Percentiles rank a stretch among this genome's conserved stretches.
phyloP scores from a whole-genome alignment of 331 rosid genomes.

The Acacia pycnantha region DNA sequence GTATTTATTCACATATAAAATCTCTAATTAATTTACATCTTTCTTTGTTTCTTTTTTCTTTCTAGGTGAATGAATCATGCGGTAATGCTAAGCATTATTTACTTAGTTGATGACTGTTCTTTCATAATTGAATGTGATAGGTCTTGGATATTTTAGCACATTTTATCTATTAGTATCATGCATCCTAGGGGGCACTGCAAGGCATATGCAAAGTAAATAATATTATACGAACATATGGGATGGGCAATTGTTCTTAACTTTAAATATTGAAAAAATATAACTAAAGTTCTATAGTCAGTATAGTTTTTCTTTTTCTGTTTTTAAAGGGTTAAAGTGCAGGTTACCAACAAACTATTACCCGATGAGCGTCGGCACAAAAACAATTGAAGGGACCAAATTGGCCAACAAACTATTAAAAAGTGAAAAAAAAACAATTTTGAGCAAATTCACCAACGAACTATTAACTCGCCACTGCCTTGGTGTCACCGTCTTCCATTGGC shows the following conservation, averaged over 20 bases:
- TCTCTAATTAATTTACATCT: background rate
- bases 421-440: no score
- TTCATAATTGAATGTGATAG: background rate
- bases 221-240: background rate
- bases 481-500: no score
- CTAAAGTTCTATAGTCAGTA: background rate
- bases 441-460: no score
- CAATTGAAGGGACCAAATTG: no score
- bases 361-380: no score
- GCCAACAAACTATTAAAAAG: no score
- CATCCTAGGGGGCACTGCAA: background rate
- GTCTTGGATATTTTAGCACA: background rate
- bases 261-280: background rate
- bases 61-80: constrained; percentile 14
- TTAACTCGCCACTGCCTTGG: no score
- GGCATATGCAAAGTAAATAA: background rate
- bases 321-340: no score
- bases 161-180: background rate
- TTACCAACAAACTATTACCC: no score
- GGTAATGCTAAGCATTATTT: constrained; percentile 7
- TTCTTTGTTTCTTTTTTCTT: background rate
- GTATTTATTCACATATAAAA: constrained; percentile 14
- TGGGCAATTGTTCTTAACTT: background rate
- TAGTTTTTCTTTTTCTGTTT: background rate
- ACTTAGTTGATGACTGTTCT: constrained; percentile 23